A percentile compares a stretch with the other conserved stretches of the same genome.
Evolutionary conservation across 2,329 filamentous ascomycete genomes (phyloP).

Genomic region (Albifimbria verrucaria): DNA sequence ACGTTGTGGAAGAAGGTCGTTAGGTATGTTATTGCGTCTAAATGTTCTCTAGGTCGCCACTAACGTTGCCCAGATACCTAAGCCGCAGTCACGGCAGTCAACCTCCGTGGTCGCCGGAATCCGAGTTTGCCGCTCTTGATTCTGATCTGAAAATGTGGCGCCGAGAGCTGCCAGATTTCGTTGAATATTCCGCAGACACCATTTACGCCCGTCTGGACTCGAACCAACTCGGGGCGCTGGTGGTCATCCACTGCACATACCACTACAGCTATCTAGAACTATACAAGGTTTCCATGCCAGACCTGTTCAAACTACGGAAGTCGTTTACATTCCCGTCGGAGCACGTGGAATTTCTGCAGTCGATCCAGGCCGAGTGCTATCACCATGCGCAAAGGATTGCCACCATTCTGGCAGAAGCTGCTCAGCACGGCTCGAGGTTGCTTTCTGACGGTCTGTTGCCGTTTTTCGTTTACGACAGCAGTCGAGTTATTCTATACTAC

Average conservation of each 20-base stretch:
- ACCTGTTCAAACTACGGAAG: slow-evolving; percentile 40
- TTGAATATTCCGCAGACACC: slow-evolving; percentile 39
- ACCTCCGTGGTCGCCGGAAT: slow-evolving; percentile 40
- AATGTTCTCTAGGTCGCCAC: too few relatives aligned
- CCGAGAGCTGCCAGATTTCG: slow-evolving; percentile 37
- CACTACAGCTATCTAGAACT: slow-evolving; percentile 43
- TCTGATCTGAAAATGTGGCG: slow-evolving; percentile 38
- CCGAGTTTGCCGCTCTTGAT: slow-evolving; percentile 38
- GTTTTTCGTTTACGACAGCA: slow-evolving; percentile 45
- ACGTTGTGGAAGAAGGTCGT: slow-evolving; percentile 38
- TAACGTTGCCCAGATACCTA: slow-evolving; percentile 38
- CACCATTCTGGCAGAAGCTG: slow-evolving; percentile 34
- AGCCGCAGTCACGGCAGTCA: slow-evolving; percentile 35
- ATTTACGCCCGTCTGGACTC: slow-evolving; percentile 45
- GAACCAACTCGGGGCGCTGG: slow-evolving; percentile 41
- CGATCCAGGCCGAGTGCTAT: slow-evolving; percentile 34
- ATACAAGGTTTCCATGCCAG: slow-evolving; percentile 43
- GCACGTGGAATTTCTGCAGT: slow-evolving; percentile 31
- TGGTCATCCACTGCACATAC: slow-evolving; percentile 43
- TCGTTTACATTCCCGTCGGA: slow-evolving; percentile 36
- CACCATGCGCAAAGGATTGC: slow-evolving; percentile 35
- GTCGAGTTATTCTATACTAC: slow-evolving; percentile 45
- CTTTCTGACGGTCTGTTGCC: slow-evolving; percentile 42
- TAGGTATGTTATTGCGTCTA: slow-evolving; percentile 22
- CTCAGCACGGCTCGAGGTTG: slow-evolving; percentile 35